phyloP scores from a whole-genome alignment of 2,329 filamentous ascomycete genomes.

The Penicillium janthinellum region DNA sequence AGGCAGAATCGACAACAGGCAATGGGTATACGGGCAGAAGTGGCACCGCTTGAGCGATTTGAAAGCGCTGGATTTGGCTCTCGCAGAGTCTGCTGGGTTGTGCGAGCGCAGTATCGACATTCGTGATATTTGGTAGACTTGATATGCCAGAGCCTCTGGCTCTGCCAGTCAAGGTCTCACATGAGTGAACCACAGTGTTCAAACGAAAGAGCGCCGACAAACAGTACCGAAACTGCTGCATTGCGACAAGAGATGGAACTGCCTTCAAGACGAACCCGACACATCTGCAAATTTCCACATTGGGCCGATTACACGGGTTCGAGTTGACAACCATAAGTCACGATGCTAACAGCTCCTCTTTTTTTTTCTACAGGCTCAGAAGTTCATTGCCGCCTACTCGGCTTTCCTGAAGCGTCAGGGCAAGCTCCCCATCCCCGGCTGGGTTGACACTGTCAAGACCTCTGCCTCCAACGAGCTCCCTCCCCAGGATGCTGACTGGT shows the following conservation, averaged over 20 bases:
- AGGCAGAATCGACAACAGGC: slow-evolving; percentile 9
- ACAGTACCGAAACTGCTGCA: slow-evolving; percentile 8
- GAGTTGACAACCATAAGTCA: slow-evolving; percentile 6
- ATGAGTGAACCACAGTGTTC: background rate
- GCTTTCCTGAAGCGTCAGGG: slow-evolving; percentile 72
- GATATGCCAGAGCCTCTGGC: background rate
- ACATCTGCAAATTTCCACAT: slow-evolving; percentile 22
- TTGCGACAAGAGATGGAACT: slow-evolving; percentile 18
- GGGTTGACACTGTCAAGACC: slow-evolving; percentile 99
- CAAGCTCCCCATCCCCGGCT: slow-evolving; percentile 67
- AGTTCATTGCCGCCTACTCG: slow-evolving; percentile 69
- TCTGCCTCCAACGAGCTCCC: slow-evolving; percentile 95
- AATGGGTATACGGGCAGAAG: slow-evolving; percentile 1
- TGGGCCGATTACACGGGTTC: slow-evolving; percentile 10
- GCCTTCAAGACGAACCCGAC: slow-evolving; percentile 24
- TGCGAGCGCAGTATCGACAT: background rate
- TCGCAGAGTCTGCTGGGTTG: slow-evolving; percentile 4
- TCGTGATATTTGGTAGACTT: background rate
- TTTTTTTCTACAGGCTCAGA: slow-evolving; percentile 56
- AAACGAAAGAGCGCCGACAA: background rate
- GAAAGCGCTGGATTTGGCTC: background rate
- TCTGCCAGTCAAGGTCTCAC: background rate
- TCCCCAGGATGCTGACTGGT: slow-evolving; percentile 98
- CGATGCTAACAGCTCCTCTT: slow-evolving; percentile 22
- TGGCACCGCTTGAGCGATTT: background rate